Percentiles rank a stretch among this genome's conserved stretches.
Evolutionary conservation across 179 eudicot species (phyloP).

Genomic region (Carnegiea gigantea): DNA sequence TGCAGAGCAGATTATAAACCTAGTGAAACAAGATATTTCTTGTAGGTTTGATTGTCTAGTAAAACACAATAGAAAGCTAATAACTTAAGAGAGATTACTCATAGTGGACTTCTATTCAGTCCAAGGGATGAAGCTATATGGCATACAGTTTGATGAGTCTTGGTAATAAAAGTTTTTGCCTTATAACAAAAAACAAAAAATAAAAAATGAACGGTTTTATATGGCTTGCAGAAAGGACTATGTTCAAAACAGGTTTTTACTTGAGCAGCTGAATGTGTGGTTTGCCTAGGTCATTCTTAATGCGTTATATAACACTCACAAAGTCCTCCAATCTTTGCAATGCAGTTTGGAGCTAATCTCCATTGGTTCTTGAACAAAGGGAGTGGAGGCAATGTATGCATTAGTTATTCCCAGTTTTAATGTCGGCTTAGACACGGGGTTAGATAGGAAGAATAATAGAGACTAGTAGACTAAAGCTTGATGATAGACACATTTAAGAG

Average conservation of each 20-base stretch:
- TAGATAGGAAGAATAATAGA: constrained; percentile 29
- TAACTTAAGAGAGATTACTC: too few species aligned
- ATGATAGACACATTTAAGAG: constrained; percentile 27
- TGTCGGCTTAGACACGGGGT: background rate
- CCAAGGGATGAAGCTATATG: too few species aligned
- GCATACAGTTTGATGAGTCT: too few species aligned
- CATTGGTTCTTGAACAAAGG: background rate
- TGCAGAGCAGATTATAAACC: too few species aligned
- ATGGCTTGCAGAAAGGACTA: background rate
- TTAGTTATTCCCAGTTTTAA: constrained; percentile 2
- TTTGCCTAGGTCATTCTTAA: constrained; percentile 25
- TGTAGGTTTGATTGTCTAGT: too few species aligned
- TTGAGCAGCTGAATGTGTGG: constrained; percentile 10
- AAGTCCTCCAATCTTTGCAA: constrained; percentile 11
- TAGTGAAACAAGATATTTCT: too few species aligned
- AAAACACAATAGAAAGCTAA: too few species aligned
- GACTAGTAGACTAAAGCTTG: constrained; percentile 30
- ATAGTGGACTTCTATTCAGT: too few species aligned
- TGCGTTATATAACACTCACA: constrained; percentile 5
- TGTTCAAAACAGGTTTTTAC: constrained; percentile 17
- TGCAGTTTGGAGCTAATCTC: background rate
- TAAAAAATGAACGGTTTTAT: background rate
- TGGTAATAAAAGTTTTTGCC: too few species aligned
- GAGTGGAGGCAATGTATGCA: constrained; percentile 15
- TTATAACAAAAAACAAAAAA: too few species aligned